Base-by-base conservation (phyloP, 2,329 filamentous ascomycete species). In the Aspergillus sojae region DNA sequence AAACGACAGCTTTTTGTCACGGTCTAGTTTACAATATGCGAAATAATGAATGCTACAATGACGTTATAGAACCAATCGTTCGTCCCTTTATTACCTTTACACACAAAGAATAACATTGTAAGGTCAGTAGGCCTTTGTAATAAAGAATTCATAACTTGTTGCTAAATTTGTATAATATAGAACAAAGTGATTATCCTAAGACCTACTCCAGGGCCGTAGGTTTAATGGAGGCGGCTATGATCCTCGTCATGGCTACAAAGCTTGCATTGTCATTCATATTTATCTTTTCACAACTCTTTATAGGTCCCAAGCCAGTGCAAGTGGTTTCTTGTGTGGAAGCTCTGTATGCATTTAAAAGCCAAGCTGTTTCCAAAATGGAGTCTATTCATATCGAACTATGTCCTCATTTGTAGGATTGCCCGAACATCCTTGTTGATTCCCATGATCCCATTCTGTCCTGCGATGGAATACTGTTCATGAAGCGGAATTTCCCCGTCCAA, bases 131-230 rank as follows among this genome's bases (percentile, higher is more conserved):
- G 7, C 48, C 10, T 9, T 2, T 10, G 0, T 34, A 2, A 2
- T 0, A 53, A 28, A 21, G 0, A 1, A 28, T 5, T 6, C 5
- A 28, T 0, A 0, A 4, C 26, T 28, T 28, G 26, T 28, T 28
- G 26, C 26, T 28, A 28, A 28, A 1, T 28, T 5, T 7, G 26
- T 28, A 28, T 1, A 28, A 28, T 5, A 28, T 28, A 28, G 5
- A 14, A 16, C 23, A 48, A 7, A 48, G 12, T 9, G 5, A 3
- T 16, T 9, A 12, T 16, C 1, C 7, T 28, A 1, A 7, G 12
- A 26, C 16, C 12, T 6, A 14, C 6, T 7, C 11, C 39, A 9
- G 6, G n/a, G 2, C 6, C 39, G 0, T 19, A 19, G 2, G 19
- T 36, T 12, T 16, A 4, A 36, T 14, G 2, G 4, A 6, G 14